Base-by-base conservation (phyloP, 108 stramenopile genomes). In the Pseudonitzschia pungens region DNA sequence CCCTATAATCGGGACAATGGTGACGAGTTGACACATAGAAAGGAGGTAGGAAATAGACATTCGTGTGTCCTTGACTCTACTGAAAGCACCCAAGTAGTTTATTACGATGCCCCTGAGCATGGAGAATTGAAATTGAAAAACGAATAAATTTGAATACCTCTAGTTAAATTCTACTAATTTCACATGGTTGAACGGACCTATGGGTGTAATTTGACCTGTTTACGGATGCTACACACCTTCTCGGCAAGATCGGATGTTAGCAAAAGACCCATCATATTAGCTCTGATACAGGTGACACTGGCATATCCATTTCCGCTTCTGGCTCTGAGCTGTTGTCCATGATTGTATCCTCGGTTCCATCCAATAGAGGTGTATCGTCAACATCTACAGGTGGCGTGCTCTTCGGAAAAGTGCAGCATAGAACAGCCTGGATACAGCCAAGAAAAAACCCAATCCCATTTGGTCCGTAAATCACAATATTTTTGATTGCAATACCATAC, bases 381-480 rank as follows among this genome's bases (percentile, higher is more conserved):
- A 76, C 50, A 53, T 64, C 75, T 44, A 28, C 40, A 41, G 48
- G 28, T 26, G 53, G n/a, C 32, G 4, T 21, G 14, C n/a, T 67
- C 27, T 65, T 45, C 5, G 83, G 83, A 66, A 80, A 87, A 9
- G 62, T 43, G 18, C 77, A 68, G 60, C 76, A 78, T 26, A 87
- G 57, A 22, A 84, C 14, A 31, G 58, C 80, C 57, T 88, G 87
- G 14, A 59, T 55, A 15, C 77, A 33, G 29, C 87, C 84, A 29
- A 88, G 65, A 5, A 72, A 27, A 16, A 83, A 57, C 16, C 87
- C 87, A 29, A 79, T 51, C 12, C 45, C 76, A 71, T 88, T 88
- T 29, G 87, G 87, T 8, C 83, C 72, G 28, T 70, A 71, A 41
- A 88, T 85, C 26, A 85, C 66, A 28, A 69, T 72, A 63, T 87